phyloP scores from a whole-genome alignment of 2,329 filamentous ascomycete species.

The Aspergillus clavatus region DNA sequence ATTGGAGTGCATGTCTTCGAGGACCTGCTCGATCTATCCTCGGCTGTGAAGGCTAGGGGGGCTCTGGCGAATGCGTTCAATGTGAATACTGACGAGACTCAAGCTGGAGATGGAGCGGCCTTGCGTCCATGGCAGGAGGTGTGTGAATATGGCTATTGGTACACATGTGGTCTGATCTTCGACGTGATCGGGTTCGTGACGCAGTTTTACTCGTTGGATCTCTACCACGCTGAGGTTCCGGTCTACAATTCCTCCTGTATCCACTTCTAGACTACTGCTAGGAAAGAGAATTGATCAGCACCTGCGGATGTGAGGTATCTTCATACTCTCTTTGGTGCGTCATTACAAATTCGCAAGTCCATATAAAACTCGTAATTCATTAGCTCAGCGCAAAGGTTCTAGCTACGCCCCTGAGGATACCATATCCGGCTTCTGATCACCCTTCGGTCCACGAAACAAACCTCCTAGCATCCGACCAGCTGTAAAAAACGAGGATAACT shows the following conservation, averaged over 20 bases:
- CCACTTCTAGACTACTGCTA: not conserved
- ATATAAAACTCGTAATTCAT: too few relatives aligned
- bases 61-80: not conserved
- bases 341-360: too few relatives aligned
- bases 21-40: not conserved
- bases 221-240: not conserved
- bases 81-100: not conserved
- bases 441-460: too few relatives aligned
- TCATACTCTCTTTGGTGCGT: too few relatives aligned
- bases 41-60: not conserved
- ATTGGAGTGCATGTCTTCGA: not conserved
- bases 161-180: not conserved
- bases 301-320: too few relatives aligned
- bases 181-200: not conserved
- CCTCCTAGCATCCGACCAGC: too few relatives aligned
- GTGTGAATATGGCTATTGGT: not conserved
- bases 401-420: too few relatives aligned
- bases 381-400: too few relatives aligned
- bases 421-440: too few relatives aligned
- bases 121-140: not conserved
- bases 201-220: not conserved
- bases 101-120: not conserved
- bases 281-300: too few relatives aligned
- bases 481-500: too few relatives aligned
- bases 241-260: not conserved